Evolutionary conservation across 2,329 filamentous ascomycete species (phyloP).

Genomic region (Gremmenia infestans): DNA sequence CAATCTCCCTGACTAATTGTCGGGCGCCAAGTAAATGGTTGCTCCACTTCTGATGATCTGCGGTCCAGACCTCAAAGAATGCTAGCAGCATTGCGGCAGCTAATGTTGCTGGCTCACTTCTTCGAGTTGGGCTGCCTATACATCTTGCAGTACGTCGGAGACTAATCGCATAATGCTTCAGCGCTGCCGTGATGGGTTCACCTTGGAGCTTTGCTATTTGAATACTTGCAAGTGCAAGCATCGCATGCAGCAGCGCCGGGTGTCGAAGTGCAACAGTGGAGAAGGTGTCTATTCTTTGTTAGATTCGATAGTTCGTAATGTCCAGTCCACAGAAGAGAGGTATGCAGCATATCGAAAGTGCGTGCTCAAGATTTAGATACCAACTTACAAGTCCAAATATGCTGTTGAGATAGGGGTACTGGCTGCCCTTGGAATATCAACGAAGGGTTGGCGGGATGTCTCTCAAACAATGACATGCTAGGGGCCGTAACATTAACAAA

Average conservation of each 20-base stretch:
- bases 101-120: slow-evolving; percentile 75
- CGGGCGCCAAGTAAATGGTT: slow-evolving; percentile 83
- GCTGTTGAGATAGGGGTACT: slow-evolving; percentile 58
- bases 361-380: not conserved
- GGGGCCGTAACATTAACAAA: slow-evolving; percentile 87
- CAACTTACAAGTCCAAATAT: slow-evolving; percentile 57
- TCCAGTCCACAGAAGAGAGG: not conserved
- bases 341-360: not conserved
- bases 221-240: slow-evolving; percentile 79
- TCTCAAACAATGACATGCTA: slow-evolving; percentile 80
- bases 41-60: slow-evolving; percentile 94
- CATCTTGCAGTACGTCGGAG: slow-evolving; percentile 73
- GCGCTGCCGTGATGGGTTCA: slow-evolving; percentile 69
- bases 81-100: slow-evolving; percentile 81
- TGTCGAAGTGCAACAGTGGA: slow-evolving; percentile 79
- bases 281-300: slow-evolving; percentile 56
- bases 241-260: slow-evolving; percentile 83
- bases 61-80: slow-evolving; percentile 92
- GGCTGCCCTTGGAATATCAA: slow-evolving; percentile 58
- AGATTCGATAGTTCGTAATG: not conserved
- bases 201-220: slow-evolving; percentile 82
- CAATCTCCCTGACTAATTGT: slow-evolving; percentile 76
- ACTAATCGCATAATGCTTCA: slow-evolving; percentile 88
- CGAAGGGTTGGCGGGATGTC: slow-evolving; percentile 69
- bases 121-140: slow-evolving; percentile 62